Evolutionary conservation across 1,284 basidiomycete species (phyloP).

Genomic region (Ceratobasidium sp.): DNA sequence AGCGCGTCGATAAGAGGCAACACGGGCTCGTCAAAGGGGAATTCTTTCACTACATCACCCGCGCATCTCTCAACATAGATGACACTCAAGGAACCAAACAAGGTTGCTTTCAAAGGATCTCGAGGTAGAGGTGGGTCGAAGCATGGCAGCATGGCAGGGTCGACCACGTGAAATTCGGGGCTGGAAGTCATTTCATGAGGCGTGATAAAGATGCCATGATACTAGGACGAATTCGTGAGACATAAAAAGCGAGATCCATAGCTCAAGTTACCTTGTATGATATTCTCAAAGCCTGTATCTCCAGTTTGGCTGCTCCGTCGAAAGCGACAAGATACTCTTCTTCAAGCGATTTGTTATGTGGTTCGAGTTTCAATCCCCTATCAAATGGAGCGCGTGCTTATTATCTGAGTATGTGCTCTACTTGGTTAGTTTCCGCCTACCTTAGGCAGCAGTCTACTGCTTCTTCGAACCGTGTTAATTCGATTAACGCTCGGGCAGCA

Average conservation of each 20-base stretch:
- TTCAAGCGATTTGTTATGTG: neutral
- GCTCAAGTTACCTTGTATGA: too few species aligned
- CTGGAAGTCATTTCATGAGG: neutral
- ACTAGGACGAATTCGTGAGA: too few species aligned
- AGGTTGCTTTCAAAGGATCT: neutral
- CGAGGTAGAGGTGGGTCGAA: neutral
- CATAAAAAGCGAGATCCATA: too few species aligned
- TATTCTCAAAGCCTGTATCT: too few species aligned
- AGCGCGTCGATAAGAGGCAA: neutral
- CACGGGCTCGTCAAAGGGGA: neutral
- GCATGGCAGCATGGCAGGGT: neutral
- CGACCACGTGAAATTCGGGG: neutral
- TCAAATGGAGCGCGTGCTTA: too few species aligned
- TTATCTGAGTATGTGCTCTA: too few species aligned
- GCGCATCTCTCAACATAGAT: conserved; percentile 1
- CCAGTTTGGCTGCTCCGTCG: too few species aligned
- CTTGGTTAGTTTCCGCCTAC: too few species aligned
- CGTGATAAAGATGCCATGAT: neutral
- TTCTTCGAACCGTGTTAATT: neutral
- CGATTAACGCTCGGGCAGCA: neutral
- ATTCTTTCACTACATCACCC: neutral
- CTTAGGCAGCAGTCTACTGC: neutral
- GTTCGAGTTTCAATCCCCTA: neutral
- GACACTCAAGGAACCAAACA: neutral
- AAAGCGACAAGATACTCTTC: neutral